Conservation (phyloP, 2,329 filamentous ascomycete species). For the Coniella vitis region DNA sequence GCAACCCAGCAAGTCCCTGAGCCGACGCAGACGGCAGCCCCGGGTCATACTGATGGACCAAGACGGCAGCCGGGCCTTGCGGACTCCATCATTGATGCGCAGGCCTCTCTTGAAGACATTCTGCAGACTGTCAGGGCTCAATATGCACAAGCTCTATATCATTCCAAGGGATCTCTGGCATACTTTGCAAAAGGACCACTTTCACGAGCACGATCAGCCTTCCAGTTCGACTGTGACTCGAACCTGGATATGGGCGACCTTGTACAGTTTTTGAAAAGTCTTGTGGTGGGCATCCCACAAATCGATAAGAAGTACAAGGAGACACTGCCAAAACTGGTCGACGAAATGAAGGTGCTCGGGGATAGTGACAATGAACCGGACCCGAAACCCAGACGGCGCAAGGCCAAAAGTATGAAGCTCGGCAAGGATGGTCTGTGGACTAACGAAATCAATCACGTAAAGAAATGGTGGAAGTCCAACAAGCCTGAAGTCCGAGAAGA, state of each 20-base stretch:
- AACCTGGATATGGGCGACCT: conserved; percentile 57
- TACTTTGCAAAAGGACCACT: conserved; percentile 81
- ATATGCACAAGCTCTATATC: conserved; percentile 55
- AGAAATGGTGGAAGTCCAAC: conserved; percentile 62
- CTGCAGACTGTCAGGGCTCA: conserved; percentile 52
- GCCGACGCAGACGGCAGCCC: neutral
- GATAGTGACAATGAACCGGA: conserved; percentile 47
- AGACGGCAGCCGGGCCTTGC: conserved; percentile 5
- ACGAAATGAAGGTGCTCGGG: conserved; percentile 46
- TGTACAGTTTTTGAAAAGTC: conserved; percentile 59
- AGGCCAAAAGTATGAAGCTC: conserved; percentile 57
- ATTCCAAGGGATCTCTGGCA: conserved; percentile 66
- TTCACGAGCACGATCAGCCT: conserved; percentile 65
- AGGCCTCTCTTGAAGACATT: conserved; percentile 43
- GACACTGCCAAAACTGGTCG: conserved; percentile 56
- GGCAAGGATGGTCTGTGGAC: conserved; percentile 65
- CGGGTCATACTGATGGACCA: neutral
- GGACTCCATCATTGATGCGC: conserved; percentile 21
- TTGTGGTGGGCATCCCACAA: conserved; percentile 58
- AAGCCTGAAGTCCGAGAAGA: conserved; percentile 42
- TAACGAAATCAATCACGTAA: conserved; percentile 56
- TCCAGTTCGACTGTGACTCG: conserved; percentile 55
- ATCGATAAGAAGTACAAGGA: conserved; percentile 78
- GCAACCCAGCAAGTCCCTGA: conserved; percentile 1
- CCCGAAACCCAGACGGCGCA: conserved; percentile 40